phyloP scores from a whole-genome alignment of 164 flowering plant genomes.

The Sedum album region DNA sequence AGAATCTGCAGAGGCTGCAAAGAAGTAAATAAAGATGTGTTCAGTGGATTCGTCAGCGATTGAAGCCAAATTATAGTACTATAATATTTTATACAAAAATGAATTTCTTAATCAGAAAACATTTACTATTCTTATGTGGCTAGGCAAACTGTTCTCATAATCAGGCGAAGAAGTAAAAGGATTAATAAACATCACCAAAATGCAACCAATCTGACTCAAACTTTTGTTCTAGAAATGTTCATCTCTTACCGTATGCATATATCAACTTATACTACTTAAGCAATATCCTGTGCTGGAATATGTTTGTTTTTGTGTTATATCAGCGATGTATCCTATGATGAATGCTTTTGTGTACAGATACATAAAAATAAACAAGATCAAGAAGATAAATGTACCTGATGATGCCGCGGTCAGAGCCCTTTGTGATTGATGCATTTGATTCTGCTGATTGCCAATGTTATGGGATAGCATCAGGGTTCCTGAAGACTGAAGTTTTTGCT shows the following conservation, averaged over 20 bases:
- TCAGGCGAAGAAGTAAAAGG: too few species aligned
- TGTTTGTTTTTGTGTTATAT: neutral
- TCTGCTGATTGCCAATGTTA: constrained; percentile 59
- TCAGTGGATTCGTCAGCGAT: too few species aligned
- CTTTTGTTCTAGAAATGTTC: neutral
- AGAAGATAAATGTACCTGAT: constrained; percentile 44
- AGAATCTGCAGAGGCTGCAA: constrained; percentile 66
- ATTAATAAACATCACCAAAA: neutral
- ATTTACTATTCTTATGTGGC: too few species aligned
- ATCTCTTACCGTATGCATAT: neutral
- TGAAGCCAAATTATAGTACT: too few species aligned
- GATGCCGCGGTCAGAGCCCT: constrained; percentile 63
- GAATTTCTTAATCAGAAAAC: too few species aligned
- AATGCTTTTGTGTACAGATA: neutral
- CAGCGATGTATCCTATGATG: neutral
- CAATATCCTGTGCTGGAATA: neutral
- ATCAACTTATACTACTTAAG: neutral
- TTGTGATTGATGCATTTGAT: constrained; percentile 59
- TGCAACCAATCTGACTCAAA: too few species aligned
- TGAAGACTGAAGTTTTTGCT: constrained; percentile 57
- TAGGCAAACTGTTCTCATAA: too few species aligned
- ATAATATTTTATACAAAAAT: constrained; percentile 14
- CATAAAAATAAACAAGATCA: neutral
- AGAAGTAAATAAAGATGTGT: constrained; percentile 1
- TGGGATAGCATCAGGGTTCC: constrained; percentile 52